Conservation (phyloP, 768 basidiomycete species). For the Phlegmacium glaucopus region DNA sequence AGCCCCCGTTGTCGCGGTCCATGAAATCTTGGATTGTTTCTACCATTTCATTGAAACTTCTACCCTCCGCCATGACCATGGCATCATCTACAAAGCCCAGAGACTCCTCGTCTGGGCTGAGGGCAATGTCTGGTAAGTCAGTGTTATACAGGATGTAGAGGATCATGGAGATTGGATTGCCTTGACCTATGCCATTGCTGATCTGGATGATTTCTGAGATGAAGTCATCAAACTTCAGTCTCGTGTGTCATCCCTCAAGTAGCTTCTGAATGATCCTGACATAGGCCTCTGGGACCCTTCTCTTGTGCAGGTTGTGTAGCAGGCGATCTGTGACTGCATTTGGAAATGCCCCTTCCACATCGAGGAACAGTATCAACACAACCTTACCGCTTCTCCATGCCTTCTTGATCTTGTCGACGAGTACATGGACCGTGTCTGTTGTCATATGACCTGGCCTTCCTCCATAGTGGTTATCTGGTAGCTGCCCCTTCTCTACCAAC, state of each 20-base stretch:
- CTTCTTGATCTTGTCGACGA: slow-evolving; percentile 31
- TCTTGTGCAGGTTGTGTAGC: slow-evolving; percentile 26
- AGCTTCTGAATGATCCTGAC: slow-evolving; percentile 10
- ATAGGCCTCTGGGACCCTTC: slow-evolving; percentile 22
- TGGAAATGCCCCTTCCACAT: slow-evolving; percentile 43
- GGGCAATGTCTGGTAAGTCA: slow-evolving; percentile 11
- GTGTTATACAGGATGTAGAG: slow-evolving; percentile 24
- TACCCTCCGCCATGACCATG: no score
- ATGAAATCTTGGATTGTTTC: no score
- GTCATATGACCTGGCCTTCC: slow-evolving; percentile 34
- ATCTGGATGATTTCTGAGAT: slow-evolving; percentile 9
- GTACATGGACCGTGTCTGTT: slow-evolving; percentile 29
- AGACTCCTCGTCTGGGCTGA: slow-evolving; percentile 4
- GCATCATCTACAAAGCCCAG: slow-evolving; percentile 31
- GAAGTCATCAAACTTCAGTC: slow-evolving; percentile 17
- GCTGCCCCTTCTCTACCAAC: slow-evolving; percentile 22
- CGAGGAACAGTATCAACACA: slow-evolving; percentile 33
- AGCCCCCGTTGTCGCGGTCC: no score
- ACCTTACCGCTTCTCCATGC: slow-evolving; percentile 34
- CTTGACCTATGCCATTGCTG: slow-evolving; percentile 21
- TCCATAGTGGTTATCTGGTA: slow-evolving; percentile 36
- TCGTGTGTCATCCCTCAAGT: slow-evolving; percentile 17
- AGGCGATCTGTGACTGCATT: slow-evolving; percentile 29
- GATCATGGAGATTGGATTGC: slow-evolving; percentile 20
- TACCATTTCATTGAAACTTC: no score